Percentiles rank a stretch among this genome's conserved stretches.
Evolutionary conservation across 495 filamentous ascomycete genomes (phyloP).

Genomic region (Symbiotaphrina buchneri): DNA sequence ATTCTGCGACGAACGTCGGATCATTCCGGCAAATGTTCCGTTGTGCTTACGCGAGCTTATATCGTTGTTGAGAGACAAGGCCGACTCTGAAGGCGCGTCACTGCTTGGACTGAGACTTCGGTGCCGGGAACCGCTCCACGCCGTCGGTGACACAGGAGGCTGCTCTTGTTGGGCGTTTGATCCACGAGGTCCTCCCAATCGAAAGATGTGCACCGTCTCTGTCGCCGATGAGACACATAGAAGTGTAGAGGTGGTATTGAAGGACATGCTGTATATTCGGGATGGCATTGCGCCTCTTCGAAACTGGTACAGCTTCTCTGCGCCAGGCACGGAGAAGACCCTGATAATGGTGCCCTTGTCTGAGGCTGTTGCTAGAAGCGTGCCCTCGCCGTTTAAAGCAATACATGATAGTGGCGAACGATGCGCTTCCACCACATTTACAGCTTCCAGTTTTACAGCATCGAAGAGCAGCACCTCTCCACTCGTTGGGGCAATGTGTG

Average conservation of each 20-base stretch:
- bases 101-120: conserved; percentile 9
- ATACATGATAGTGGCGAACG: conserved; percentile 79
- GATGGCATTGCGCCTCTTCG: conserved; percentile 83
- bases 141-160: conserved; percentile 1
- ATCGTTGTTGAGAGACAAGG: not conserved
- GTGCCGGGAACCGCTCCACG: conserved; percentile 4
- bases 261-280: conserved; percentile 96
- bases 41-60: conserved; percentile 8
- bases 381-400: conserved; percentile 77
- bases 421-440: conserved; percentile 89
- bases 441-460: conserved; percentile 60
- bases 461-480: conserved; percentile 89
- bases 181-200: conserved; percentile 25
- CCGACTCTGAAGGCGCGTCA: conserved; percentile 1
- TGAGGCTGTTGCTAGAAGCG: conserved; percentile 80
- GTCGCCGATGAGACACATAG: conserved; percentile 89
- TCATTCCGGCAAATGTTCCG: conserved; percentile 58
- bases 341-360: conserved; percentile 96
- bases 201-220: conserved; percentile 95
- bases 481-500: conserved; percentile 58
- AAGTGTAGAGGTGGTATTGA: conserved; percentile 81
- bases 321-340: conserved; percentile 75
- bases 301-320: conserved; percentile 86
- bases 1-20: conserved; percentile 89
- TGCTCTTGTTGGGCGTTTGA: conserved; percentile 1